These are phyloP conservation scores for Rhizoctonia solani DNA, from an alignment of 1,284 basidiomycete genomes.

Conservation along the genomic window DNA sequence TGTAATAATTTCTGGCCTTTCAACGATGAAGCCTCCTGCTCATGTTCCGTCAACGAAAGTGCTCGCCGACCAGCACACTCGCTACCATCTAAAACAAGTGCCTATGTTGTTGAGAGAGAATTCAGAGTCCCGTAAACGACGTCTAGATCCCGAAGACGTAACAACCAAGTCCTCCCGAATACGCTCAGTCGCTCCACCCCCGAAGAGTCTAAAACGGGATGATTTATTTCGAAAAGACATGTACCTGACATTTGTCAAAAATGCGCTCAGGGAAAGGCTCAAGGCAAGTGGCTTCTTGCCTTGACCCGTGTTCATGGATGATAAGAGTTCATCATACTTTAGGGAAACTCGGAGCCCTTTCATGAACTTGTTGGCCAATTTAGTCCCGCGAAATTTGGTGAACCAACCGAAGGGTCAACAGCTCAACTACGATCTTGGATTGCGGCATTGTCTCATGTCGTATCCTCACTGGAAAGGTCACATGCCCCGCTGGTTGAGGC, in stretches of 20 bases:
- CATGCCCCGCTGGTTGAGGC: slow-evolving; percentile 88
- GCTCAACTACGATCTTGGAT: slow-evolving; percentile 73
- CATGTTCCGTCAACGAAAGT: slow-evolving; percentile 26
- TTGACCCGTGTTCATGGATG: neutral
- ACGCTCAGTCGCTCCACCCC: slow-evolving; percentile 1
- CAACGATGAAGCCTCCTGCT: slow-evolving; percentile 32
- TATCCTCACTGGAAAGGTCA: slow-evolving; percentile 76
- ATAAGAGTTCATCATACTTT: neutral
- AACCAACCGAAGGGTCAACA: slow-evolving; percentile 48
- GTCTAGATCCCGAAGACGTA: slow-evolving; percentile 20
- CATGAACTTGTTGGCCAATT: slow-evolving; percentile 75
- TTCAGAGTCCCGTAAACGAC: slow-evolving; percentile 25
- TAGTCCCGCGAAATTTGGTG: slow-evolving; percentile 53
- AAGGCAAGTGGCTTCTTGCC: slow-evolving; percentile 53
- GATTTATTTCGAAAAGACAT: slow-evolving; percentile 77
- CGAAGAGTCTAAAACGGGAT: slow-evolving; percentile 64
- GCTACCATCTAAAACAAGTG: slow-evolving; percentile 21
- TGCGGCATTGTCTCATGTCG: slow-evolving; percentile 73
- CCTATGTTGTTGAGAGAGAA: slow-evolving; percentile 9
- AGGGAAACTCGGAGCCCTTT: slow-evolving; percentile 70
- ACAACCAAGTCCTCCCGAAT: slow-evolving; percentile 18
- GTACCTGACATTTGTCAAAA: slow-evolving; percentile 82
- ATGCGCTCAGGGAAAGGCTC: slow-evolving; percentile 75
- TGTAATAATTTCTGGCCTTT: slow-evolving; percentile 23
- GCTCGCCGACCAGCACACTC: slow-evolving; percentile 26